Conservation (phyloP, 768 basidiomycete species). For the Boletus fagicola region DNA sequence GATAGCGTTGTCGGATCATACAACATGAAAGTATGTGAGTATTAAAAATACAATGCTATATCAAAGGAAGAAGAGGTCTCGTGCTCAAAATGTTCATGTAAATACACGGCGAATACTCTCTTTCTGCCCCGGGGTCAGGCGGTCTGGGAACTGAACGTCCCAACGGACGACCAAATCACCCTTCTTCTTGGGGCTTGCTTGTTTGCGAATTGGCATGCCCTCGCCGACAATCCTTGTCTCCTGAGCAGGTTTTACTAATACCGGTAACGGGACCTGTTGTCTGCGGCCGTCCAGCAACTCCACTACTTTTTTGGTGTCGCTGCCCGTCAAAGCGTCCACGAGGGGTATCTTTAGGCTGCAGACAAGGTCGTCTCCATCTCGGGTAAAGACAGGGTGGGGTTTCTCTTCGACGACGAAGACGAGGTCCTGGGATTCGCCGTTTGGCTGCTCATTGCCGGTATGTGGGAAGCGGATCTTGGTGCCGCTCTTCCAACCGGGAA, state of each 20-base stretch:
- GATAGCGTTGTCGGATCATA: slow-evolving; percentile 3
- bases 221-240: slow-evolving; percentile 70
- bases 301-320: slow-evolving; percentile 52
- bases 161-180: slow-evolving; percentile 83
- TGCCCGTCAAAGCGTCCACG: slow-evolving; percentile 77
- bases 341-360: slow-evolving; percentile 64
- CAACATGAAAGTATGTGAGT: neutral
- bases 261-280: slow-evolving; percentile 64
- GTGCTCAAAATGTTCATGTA: slow-evolving; percentile 27
- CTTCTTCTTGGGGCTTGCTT: slow-evolving; percentile 62
- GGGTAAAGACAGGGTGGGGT: slow-evolving; percentile 69
- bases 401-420: slow-evolving; percentile 98
- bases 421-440: slow-evolving; percentile 79
- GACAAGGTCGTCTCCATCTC: slow-evolving; percentile 80
- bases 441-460: slow-evolving; percentile 75
- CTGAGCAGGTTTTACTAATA: slow-evolving; percentile 72
- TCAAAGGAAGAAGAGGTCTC: slow-evolving; percentile 7
- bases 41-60: slow-evolving; percentile 12
- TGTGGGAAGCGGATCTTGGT: slow-evolving; percentile 90
- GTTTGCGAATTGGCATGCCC: slow-evolving; percentile 91
- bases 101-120: slow-evolving; percentile 74
- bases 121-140: slow-evolving; percentile 73
- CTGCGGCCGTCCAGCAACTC: slow-evolving; percentile 79
- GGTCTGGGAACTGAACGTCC: slow-evolving; percentile 82
- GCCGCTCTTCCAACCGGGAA: slow-evolving; percentile 94